Base-by-base conservation (phyloP, 371 early-diverging fungal species). In the Mucor plumbeus region DNA sequence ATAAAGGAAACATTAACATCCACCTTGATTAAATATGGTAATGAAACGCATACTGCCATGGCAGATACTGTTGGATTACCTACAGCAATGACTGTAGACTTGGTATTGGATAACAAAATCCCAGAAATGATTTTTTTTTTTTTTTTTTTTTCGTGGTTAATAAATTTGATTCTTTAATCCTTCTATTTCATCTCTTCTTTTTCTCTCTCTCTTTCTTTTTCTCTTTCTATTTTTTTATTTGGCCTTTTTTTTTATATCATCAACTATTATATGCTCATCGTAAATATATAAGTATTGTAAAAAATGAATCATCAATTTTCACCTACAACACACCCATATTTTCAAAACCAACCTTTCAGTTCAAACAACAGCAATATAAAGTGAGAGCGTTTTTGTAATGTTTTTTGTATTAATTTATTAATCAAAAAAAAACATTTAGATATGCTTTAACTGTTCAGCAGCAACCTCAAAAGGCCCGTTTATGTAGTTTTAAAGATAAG, bases 21-120 rank as follows among this genome's bases (percentile, higher is more conserved):
- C 4, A 94, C 95, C 1, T 69, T 95, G 68, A 78, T 92, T 19
- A 79, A 86, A 5, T 95, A 94, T 72, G 96, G 95, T 11, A 86
- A 88, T 44, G 84, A 82, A 41, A 85, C 86, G 0, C 88, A 90
- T 73, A 90, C 94, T 26, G 95, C 95, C 8, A 96, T 96, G 97
- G 95, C 97, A 14, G 91, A 90, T 65, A 94, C 94, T 1, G 97
- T 96, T 14, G 95, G 95, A 5, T 68, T 92, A 13, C 97, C 97
- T 8, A 91, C 92, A 33, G 97, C 94, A 1, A 93, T 96, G 82
- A 92, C 91, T 0, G 84, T 90, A n/a, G 91, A 95, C 61, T 82
- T 95, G 81, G 67, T 96, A 34, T 73, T 94, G 64, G 84, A 91
- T 63, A 90, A 90, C 68, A 78, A 69, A 64, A 78, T 87, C 34